These are phyloP conservation scores for Scedosporium boydii DNA, from an alignment of 2,329 filamentous ascomycete species.

Conservation along the genomic window DNA sequence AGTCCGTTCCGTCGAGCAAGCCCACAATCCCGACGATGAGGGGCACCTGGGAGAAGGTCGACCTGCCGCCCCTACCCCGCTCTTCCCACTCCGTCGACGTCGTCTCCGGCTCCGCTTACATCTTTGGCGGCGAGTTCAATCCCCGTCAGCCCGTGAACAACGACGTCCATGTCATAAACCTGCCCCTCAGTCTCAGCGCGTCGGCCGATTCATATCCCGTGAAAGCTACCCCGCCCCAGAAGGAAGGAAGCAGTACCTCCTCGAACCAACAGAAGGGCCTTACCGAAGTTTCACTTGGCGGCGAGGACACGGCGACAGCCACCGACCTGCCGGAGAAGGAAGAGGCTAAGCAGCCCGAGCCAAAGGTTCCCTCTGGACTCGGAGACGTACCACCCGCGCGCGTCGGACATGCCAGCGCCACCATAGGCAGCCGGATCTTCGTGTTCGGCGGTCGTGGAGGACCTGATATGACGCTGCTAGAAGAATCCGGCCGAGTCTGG, in stretches of 20 bases:
- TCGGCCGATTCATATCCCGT: constrained; percentile 51
- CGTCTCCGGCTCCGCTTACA: constrained; percentile 43
- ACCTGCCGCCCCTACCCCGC: constrained; percentile 48
- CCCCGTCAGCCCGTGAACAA: constrained; percentile 63
- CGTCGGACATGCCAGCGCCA: constrained; percentile 62
- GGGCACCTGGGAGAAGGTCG: constrained; percentile 52
- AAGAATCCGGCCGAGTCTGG: constrained; percentile 70
- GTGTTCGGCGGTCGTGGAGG: constrained; percentile 73
- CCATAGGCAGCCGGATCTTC: constrained; percentile 63
- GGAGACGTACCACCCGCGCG: constrained; percentile 53
- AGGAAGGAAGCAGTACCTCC: constrained; percentile 15
- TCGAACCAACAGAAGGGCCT: constrained; percentile 24
- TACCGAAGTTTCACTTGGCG: constrained; percentile 30
- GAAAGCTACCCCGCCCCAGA: constrained; percentile 32
- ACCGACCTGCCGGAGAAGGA: constrained; percentile 7
- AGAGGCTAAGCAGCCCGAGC: constrained; percentile 12
- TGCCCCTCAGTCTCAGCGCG: constrained; percentile 45
- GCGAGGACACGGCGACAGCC: constrained; percentile 12
- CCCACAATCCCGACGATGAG: constrained; percentile 28
- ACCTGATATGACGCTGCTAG: constrained; percentile 56
- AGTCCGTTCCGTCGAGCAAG: constrained; percentile 4
- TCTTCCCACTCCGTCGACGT: constrained; percentile 67
- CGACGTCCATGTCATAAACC: constrained; percentile 55
- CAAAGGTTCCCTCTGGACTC: constrained; percentile 13
- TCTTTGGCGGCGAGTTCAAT: constrained; percentile 69